These are phyloP conservation scores for Coemansia biformis DNA, from an alignment of 192 early-diverging fungal species.

Conservation along the genomic window DNA sequence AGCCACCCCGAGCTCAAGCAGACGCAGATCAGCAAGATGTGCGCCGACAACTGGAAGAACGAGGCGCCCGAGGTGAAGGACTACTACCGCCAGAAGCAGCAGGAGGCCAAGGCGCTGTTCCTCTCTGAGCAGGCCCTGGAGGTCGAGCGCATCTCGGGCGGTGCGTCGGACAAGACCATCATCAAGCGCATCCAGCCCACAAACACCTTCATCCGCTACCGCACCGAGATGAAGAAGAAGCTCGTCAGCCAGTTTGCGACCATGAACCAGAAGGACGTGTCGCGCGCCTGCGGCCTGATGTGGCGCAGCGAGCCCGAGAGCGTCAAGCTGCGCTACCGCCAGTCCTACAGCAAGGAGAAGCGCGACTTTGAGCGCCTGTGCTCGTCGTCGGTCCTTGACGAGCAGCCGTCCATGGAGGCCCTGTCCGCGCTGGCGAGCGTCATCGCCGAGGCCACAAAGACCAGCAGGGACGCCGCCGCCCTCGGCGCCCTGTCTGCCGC, in stretches of 20 bases:
- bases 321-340: constrained; percentile 53
- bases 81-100: constrained; percentile 43
- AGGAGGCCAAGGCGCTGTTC: constrained; percentile 46
- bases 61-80: constrained; percentile 49
- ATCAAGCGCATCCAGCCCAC: constrained; percentile 53
- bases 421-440: constrained; percentile 38
- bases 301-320: constrained; percentile 51
- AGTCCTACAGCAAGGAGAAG: constrained; percentile 53
- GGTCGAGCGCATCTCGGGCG: constrained; percentile 45
- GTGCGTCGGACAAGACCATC: constrained; percentile 35
- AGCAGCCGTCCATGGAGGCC: constrained; percentile 39
- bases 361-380: constrained; percentile 52
- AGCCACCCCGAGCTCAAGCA: constrained; percentile 47
- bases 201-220: constrained; percentile 56
- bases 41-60: constrained; percentile 51
- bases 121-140: constrained; percentile 46
- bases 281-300: constrained; percentile 52
- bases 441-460: constrained; percentile 22
- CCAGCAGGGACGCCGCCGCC: constrained; percentile 6
- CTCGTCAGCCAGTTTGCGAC: constrained; percentile 45
- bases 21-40: constrained; percentile 53
- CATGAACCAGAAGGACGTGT: constrained; percentile 53
- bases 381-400: constrained; percentile 41
- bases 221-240: constrained; percentile 52
- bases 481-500: constrained; percentile 1